phyloP scores from a whole-genome alignment of 371 early-diverging fungal genomes.

The Apophysomyces elegans region DNA sequence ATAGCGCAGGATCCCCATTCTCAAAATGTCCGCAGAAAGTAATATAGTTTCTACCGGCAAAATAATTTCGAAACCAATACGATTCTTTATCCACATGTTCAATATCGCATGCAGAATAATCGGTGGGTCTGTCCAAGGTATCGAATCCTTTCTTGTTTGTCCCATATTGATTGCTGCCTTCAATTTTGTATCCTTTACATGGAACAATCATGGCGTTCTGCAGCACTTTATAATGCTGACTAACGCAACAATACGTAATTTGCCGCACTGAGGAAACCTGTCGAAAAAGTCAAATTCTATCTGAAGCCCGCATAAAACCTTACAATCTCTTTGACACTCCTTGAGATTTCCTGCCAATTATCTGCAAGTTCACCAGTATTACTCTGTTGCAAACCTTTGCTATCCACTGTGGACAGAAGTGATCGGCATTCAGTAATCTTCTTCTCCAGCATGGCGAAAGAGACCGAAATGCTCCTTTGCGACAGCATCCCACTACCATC shows the following conservation, averaged over 20 bases:
- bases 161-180: constrained; percentile 28
- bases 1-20: constrained; percentile 17
- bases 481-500: constrained; percentile 15
- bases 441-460: constrained; percentile 16
- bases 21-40: constrained; percentile 40
- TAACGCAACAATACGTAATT: constrained; percentile 28
- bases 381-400: background rate
- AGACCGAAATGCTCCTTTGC: constrained; percentile 10
- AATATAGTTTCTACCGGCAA: constrained; percentile 40
- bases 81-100: constrained; percentile 42
- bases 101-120: constrained; percentile 15
- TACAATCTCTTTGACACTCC: constrained; percentile 38
- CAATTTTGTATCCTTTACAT: constrained; percentile 32
- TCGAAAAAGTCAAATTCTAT: background rate
- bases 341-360: constrained; percentile 16
- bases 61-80: constrained; percentile 38
- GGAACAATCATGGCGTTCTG: constrained; percentile 33
- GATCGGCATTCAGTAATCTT: constrained; percentile 15
- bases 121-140: background rate
- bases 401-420: background rate
- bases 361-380: constrained; percentile 4
- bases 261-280: constrained; percentile 26
- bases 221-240: constrained; percentile 24
- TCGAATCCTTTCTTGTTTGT: constrained; percentile 4
- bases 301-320: constrained; percentile 1